Evolutionary conservation across 306 rosid species (phyloP), one percentile per base, ranked within the genome.

Genomic region (Vachellia collinsii): DNA sequence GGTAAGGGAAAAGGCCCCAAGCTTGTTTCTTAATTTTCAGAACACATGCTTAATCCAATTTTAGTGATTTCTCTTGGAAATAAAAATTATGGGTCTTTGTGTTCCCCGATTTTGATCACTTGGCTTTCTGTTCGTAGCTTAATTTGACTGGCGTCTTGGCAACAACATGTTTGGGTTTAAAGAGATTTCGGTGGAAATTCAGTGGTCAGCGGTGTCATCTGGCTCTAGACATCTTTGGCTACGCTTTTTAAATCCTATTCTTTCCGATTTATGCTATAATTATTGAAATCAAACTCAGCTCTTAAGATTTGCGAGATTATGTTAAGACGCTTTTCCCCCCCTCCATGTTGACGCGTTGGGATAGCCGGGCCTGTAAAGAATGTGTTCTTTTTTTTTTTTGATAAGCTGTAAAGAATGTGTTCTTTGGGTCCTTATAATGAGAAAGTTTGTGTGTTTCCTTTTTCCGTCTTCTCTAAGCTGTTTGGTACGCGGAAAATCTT

Each of bases 1-100:
- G 92, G 93, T 89, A 63, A 87, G 76, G 36, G 2, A 59, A 70
- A 73, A 50, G 0, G 64, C 74, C 58, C 85, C 48, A 6, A 7
- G 19, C 72, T 56, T 34, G 14, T 62, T 36, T 22, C 69, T 70
- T 63, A 42, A 76, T 70, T 80, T 77, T 78, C 81, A 66, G 7
- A 63, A 48, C 59, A 72, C 81, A 19, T 73, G 72, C 65, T 80
- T 77, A 71, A 19, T 66, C 58, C 86, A 74, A n/a, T 75, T 84
- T 77, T 22, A 10, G 17, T 50, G 22, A 53, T 70, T 34, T 72
- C 19, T 80, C 42, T 78, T 74, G 22, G 17, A 43, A 63, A 69
- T 86, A 38, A 74, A 50, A 8, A 79, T 80, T 76, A 53, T 80
- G 54, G 77, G 82, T 77, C 6, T 83, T 42, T 36, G 72, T 3